These are phyloP conservation scores for Tarenaya hassleriana DNA, from an alignment of 345 rosid genomes.

Conservation along the genomic window DNA sequence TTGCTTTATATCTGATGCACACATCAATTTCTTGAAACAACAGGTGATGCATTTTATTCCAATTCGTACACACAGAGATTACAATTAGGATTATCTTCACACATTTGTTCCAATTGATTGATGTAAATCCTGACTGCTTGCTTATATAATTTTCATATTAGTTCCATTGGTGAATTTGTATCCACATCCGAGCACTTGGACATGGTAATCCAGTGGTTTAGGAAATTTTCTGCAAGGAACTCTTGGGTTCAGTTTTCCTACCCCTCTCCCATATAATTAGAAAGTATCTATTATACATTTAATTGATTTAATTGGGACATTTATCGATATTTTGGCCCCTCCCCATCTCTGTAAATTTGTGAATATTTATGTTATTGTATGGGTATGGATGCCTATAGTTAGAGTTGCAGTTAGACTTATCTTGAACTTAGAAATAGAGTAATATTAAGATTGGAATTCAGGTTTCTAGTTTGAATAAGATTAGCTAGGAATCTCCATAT, in stretches of 20 bases:
- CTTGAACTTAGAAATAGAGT: no score
- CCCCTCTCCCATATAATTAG: no score
- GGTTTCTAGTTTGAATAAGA: neutral
- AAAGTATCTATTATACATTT: no score
- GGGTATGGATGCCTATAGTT: no score
- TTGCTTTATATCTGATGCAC: constrained; percentile 60
- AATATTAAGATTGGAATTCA: no score
- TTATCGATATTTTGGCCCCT: no score
- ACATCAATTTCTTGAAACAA: constrained; percentile 57
- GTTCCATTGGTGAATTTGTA: constrained; percentile 10
- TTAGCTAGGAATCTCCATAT: constrained; percentile 1
- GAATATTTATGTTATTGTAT: no score
- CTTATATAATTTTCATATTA: constrained; percentile 6
- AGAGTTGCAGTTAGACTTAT: no score
- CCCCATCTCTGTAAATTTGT: no score
- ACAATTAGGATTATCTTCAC: neutral
- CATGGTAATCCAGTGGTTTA: constrained; percentile 12
- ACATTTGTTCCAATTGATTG: neutral
- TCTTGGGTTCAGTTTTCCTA: neutral
- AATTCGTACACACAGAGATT: neutral
- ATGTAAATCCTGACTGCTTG: no score
- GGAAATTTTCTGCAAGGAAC: constrained; percentile 10
- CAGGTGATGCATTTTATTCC: constrained; percentile 41
- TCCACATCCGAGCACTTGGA: constrained; percentile 7
- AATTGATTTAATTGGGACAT: no score